These are phyloP conservation scores for Hibiscus mutabilis DNA, from an alignment of 345 rosid species.

Conservation along the genomic window DNA sequence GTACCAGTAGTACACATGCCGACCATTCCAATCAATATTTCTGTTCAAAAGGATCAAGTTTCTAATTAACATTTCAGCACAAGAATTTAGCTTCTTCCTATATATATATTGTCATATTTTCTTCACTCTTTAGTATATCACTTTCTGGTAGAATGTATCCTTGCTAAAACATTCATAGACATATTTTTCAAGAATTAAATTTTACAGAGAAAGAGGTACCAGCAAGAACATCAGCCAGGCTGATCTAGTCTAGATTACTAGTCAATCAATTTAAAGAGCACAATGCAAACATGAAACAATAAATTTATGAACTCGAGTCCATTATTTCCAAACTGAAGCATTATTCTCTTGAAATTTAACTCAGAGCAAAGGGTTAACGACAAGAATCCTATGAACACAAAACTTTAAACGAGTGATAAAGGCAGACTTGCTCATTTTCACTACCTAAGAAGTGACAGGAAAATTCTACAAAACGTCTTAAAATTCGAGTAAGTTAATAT, in stretches of 20 bases:
- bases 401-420: neutral
- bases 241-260: neutral
- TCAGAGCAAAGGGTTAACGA: neutral
- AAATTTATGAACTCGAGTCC: neutral
- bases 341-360: neutral
- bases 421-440: too few species aligned
- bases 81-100: constrained; percentile 2
- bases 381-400: neutral
- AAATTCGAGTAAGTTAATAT: neutral
- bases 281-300: neutral
- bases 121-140: neutral
- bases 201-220: too few species aligned
- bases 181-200: too few species aligned
- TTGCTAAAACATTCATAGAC: too few species aligned
- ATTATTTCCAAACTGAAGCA: neutral
- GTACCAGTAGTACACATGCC: neutral
- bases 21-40: neutral
- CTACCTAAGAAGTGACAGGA: neutral
- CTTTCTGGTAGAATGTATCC: neutral
- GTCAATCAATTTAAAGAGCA: neutral
- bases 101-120: neutral
- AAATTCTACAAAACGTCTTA: neutral
- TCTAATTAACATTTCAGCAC: neutral
- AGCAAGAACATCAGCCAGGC: neutral
- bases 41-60: neutral